Evolutionary conservation across 2,329 filamentous ascomycete genomes (phyloP).

Genomic region (Ophiostoma fasciatum): DNA sequence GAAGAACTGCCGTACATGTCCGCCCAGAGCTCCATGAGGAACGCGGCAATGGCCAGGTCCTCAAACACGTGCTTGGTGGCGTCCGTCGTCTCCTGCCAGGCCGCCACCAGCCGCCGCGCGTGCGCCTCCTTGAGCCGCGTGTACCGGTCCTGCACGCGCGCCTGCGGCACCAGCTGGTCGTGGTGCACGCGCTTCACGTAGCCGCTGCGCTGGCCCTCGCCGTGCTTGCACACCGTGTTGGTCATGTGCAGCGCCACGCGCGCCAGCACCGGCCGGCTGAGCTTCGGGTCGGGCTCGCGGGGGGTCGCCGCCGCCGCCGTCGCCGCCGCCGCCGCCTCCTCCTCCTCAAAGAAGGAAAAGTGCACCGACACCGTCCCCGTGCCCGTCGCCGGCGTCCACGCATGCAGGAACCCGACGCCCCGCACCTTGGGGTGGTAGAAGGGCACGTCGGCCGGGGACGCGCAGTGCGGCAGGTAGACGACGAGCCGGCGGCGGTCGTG

Average conservation of each 20-base stretch:
- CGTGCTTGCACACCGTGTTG: conserved; percentile 57
- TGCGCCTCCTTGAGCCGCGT: conserved; percentile 65
- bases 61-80: conserved; percentile 91
- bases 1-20: conserved; percentile 50
- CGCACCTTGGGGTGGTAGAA: conserved; percentile 77
- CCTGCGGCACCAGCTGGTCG: conserved; percentile 65
- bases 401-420: conserved; percentile 62
- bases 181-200: conserved; percentile 75
- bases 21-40: conserved; percentile 80
- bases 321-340: no score
- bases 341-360: conserved; percentile 22
- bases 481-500: conserved; percentile 37
- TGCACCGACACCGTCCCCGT: conserved; percentile 42
- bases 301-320: background rate
- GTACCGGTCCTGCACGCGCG: conserved; percentile 70
- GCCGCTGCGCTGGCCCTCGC: conserved; percentile 46
- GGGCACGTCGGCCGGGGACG: conserved; percentile 48
- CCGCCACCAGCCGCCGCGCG: conserved; percentile 51
- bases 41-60: conserved; percentile 79
- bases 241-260: conserved; percentile 58
- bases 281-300: conserved; percentile 21
- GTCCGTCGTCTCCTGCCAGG: conserved; percentile 78
- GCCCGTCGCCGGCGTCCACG: conserved; percentile 29
- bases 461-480: conserved; percentile 63
- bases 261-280: conserved; percentile 23